A percentile compares a stretch with the other conserved stretches of the same genome.
phyloP scores from a whole-genome alignment of 2,329 filamentous ascomycete genomes.

The Arachnopeziza araneosa region DNA sequence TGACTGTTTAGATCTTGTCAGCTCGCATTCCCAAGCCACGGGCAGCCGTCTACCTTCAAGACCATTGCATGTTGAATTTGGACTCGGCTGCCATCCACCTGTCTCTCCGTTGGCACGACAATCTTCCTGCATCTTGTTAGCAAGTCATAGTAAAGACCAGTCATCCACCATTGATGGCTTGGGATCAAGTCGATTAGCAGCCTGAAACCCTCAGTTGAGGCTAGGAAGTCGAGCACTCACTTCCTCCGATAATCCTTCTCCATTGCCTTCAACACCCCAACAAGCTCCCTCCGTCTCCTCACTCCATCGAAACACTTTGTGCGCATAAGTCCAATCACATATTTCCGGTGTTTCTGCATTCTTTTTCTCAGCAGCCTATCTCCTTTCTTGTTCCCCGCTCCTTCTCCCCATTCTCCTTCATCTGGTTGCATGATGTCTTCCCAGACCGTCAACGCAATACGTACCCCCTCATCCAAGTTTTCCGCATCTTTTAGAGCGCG shows the following conservation, averaged over 20 bases:
- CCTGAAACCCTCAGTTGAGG: not conserved
- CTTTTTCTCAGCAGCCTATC: slow-evolving; percentile 8
- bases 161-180: not conserved
- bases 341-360: slow-evolving; percentile 15
- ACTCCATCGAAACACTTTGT: slow-evolving; percentile 15
- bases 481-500: slow-evolving; percentile 10
- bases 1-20: not conserved
- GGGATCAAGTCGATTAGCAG: not conserved
- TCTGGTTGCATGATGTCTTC: slow-evolving; percentile 18
- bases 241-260: slow-evolving; percentile 6
- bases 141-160: not conserved
- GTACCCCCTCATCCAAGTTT: slow-evolving; percentile 15
- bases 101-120: slow-evolving; percentile 1
- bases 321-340: slow-evolving; percentile 20
- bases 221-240: not conserved
- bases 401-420: slow-evolving; percentile 5
- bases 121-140: not conserved
- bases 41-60: not conserved
- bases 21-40: not conserved
- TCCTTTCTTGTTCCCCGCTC: slow-evolving; percentile 1
- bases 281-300: slow-evolving; percentile 14
- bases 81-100: not conserved
- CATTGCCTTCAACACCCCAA: slow-evolving; percentile 12
- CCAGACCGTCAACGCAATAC: slow-evolving; percentile 17
- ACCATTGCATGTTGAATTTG: not conserved